phyloP scores from a whole-genome alignment of 108 stramenopile species.

The Thalassiosira profunda region DNA sequence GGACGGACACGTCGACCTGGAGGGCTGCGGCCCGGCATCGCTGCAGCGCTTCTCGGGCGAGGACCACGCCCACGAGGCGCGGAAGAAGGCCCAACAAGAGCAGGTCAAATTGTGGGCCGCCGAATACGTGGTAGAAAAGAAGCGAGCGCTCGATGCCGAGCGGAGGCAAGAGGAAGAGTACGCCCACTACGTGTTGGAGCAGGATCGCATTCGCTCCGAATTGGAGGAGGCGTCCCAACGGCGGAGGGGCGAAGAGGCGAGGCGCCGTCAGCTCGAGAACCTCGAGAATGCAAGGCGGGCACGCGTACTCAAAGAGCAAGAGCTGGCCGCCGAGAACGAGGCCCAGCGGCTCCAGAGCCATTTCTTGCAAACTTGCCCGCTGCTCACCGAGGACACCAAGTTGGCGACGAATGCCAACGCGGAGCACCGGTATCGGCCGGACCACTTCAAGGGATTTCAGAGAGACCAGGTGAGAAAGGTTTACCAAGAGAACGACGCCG shows the following conservation, averaged over 20 bases:
- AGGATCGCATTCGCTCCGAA: slow-evolving; percentile 23
- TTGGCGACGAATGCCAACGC: slow-evolving; percentile 20
- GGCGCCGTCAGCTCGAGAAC: slow-evolving; percentile 37
- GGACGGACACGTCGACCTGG: slow-evolving; percentile 27
- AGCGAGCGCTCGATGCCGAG: slow-evolving; percentile 30
- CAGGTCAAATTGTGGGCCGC: slow-evolving; percentile 43
- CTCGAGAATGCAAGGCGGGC: slow-evolving; percentile 33
- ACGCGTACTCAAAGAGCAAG: slow-evolving; percentile 12
- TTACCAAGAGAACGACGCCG: slow-evolving; percentile 39
- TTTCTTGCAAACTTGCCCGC: slow-evolving; percentile 24
- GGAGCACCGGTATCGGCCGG: slow-evolving; percentile 26
- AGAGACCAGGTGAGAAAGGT: slow-evolving; percentile 24
- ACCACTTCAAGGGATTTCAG: slow-evolving; percentile 46
- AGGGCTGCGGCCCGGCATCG: slow-evolving; percentile 43
- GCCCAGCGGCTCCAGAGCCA: slow-evolving; percentile 26
- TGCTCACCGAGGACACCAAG: slow-evolving; percentile 28
- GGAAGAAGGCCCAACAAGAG: slow-evolving; percentile 47
- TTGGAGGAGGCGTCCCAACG: slow-evolving; percentile 10
- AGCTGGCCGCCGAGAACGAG: slow-evolving; percentile 25
- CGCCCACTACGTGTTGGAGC: slow-evolving; percentile 29
- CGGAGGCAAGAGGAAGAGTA: slow-evolving; percentile 28
- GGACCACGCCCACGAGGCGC: slow-evolving; percentile 14
- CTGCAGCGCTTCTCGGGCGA: slow-evolving; percentile 43
- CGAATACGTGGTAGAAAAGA: slow-evolving; percentile 32
- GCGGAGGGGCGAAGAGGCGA: slow-evolving; percentile 26